Conservation (phyloP, 352 stramenopile genomes). For the Pythium insidiosum region DNA sequence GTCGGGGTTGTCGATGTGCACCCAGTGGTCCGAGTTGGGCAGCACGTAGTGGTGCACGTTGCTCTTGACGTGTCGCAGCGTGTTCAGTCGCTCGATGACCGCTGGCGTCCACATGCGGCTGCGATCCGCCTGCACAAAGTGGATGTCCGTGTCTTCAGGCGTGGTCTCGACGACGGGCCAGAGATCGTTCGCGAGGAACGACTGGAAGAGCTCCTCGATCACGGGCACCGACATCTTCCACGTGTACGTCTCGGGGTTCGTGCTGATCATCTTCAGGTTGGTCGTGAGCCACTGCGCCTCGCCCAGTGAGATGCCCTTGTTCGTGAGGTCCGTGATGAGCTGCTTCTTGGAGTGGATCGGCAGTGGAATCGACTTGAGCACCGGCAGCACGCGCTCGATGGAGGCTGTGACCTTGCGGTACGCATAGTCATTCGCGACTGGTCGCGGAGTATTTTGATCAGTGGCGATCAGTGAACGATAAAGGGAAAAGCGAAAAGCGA, state of each 20-base stretch:
- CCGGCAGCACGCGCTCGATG: constrained; percentile 62
- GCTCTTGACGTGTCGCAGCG: constrained; percentile 26
- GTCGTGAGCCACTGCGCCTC: constrained; percentile 80
- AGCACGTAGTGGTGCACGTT: constrained; percentile 63
- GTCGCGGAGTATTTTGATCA: no score
- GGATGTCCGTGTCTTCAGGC: constrained; percentile 34
- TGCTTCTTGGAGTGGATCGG: constrained; percentile 65
- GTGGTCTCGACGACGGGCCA: constrained; percentile 48
- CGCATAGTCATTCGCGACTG: constrained; percentile 53
- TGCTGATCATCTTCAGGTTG: constrained; percentile 46
- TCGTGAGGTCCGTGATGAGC: constrained; percentile 50
- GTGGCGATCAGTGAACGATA: no score
- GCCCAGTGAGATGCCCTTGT: constrained; percentile 46
- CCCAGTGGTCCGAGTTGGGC: constrained; percentile 70
- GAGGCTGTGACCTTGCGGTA: constrained; percentile 52
- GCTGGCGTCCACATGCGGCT: constrained; percentile 70
- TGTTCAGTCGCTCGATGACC: constrained; percentile 33
- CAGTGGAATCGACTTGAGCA: constrained; percentile 63
- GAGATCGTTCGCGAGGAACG: constrained; percentile 57
- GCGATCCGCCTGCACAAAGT: constrained; percentile 70
- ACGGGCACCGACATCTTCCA: constrained; percentile 80
- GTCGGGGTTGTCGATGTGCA: constrained; percentile 78
- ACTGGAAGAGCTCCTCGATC: constrained; percentile 64
- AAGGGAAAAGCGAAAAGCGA: not conserved
- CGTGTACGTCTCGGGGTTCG: constrained; percentile 49